Conservation (phyloP, 2,329 filamentous ascomycete species). For the Fusarium azukiicola region DNA sequence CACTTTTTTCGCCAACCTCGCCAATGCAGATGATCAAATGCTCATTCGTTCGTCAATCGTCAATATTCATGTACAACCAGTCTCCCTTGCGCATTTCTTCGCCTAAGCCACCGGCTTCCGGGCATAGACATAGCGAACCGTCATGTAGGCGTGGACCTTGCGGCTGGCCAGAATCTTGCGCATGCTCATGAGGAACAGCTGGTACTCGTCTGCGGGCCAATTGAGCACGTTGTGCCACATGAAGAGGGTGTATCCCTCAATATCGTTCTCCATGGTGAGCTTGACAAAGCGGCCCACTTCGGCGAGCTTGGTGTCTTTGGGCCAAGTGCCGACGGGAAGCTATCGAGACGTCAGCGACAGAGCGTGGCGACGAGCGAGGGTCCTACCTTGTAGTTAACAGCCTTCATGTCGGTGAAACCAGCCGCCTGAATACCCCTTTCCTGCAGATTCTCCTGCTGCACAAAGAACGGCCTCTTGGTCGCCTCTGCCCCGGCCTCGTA, state of each 20-base stretch:
- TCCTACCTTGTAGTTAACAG: conserved; percentile 46
- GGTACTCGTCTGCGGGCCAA: conserved; percentile 48
- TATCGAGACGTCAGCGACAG: conserved; percentile 19
- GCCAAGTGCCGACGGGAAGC: conserved; percentile 50
- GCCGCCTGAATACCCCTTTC: conserved; percentile 44
- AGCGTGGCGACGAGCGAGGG: background rate
- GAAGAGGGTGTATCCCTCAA: conserved; percentile 49
- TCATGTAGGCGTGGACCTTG: conserved; percentile 46
- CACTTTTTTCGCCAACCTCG: background rate
- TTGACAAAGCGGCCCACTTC: conserved; percentile 47
- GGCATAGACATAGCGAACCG: conserved; percentile 47
- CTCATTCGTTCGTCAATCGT: conserved; percentile 6
- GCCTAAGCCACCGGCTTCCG: conserved; percentile 37
- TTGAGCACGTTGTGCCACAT: conserved; percentile 45
- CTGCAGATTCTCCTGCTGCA: conserved; percentile 39
- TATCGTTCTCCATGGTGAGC: conserved; percentile 50
- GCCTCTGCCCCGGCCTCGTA: conserved; percentile 32
- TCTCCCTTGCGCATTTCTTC: background rate
- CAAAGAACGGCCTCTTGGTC: conserved; percentile 40
- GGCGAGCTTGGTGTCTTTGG: conserved; percentile 46
- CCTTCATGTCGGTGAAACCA: conserved; percentile 45
- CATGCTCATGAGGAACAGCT: conserved; percentile 38
- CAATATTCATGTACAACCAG: background rate
- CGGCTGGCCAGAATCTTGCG: conserved; percentile 42
- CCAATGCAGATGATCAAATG: background rate